These are phyloP conservation scores for Lentinula aciculospora DNA, from an alignment of 768 basidiomycete species.

Conservation along the genomic window DNA sequence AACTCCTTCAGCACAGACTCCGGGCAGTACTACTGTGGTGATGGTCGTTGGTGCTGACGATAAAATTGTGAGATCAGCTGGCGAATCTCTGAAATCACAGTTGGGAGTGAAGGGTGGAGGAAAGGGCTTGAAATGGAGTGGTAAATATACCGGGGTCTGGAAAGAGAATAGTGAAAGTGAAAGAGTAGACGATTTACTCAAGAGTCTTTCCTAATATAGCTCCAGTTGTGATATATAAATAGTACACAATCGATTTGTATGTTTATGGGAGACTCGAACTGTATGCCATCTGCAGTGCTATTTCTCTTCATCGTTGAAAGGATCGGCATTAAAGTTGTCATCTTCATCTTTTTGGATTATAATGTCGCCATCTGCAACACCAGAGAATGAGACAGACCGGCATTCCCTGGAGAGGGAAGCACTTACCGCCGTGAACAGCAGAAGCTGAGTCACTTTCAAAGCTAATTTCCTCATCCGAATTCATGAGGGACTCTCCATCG, in stretches of 20 bases:
- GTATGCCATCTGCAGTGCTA: too few relatives aligned
- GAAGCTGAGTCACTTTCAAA: slow-evolving; percentile 8
- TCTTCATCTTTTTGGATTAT: not conserved
- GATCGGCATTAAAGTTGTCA: not conserved
- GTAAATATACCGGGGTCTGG: slow-evolving; percentile 66
- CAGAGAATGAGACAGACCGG: not conserved
- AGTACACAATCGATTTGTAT: not conserved
- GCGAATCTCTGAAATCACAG: slow-evolving; percentile 51
- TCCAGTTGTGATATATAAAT: not conserved
- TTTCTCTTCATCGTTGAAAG: not conserved
- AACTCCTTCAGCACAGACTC: slow-evolving; percentile 51
- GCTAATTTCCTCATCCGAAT: slow-evolving; percentile 15
- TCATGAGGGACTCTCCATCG: slow-evolving; percentile 30
- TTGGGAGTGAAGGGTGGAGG: slow-evolving; percentile 73
- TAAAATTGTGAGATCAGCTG: slow-evolving; percentile 49
- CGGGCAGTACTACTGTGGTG: slow-evolving; percentile 45
- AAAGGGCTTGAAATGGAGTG: slow-evolving; percentile 72
- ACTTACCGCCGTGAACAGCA: slow-evolving; percentile 3
- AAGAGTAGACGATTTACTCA: slow-evolving; percentile 32
- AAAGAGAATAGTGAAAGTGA: slow-evolving; percentile 38
- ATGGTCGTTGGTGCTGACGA: slow-evolving; percentile 59
- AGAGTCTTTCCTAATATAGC: not conserved
- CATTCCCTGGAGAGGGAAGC: not conserved
- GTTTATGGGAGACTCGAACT: too few relatives aligned
- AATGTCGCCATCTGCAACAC: not conserved